Conservation (phyloP, 192 early-diverging fungal species). For the Pilaira anomala region DNA sequence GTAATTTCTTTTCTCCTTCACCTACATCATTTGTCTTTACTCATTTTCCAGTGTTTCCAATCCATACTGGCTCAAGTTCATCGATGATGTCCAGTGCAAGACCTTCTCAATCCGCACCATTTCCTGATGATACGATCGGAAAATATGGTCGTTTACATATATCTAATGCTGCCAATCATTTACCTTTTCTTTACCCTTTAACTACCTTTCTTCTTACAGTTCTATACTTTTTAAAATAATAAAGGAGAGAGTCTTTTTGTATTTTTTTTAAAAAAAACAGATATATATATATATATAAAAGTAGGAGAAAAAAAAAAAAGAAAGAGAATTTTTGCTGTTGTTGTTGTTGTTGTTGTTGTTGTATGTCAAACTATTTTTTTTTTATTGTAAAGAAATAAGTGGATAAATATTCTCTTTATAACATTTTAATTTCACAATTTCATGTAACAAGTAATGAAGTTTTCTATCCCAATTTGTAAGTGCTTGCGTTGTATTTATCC, state of each 20-base stretch:
- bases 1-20: constrained; percentile 10
- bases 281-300: too few relatives aligned
- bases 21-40: constrained; percentile 13
- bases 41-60: constrained; percentile 11
- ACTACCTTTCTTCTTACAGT: not conserved
- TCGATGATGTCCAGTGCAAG: not conserved
- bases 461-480: constrained; percentile 14
- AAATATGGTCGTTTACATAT: constrained; percentile 28
- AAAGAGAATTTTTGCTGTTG: too few relatives aligned
- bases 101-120: constrained; percentile 24
- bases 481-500: constrained; percentile 5
- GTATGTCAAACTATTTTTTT: too few relatives aligned
- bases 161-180: constrained; percentile 11
- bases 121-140: constrained; percentile 30
- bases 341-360: too few relatives aligned
- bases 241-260: not conserved
- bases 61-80: not conserved
- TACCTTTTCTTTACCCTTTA: not conserved
- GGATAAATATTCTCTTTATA: not conserved
- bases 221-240: not conserved
- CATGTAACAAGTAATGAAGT: constrained; percentile 4
- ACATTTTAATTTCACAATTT: constrained; percentile 1
- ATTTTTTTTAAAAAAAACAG: too few relatives aligned
- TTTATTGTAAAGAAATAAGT: too few relatives aligned
- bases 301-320: too few relatives aligned